Evolutionary conservation across 257 asterid species (phyloP), one percentile per base, ranked within the genome.

Genomic region (Cynanchum wilfordii): DNA sequence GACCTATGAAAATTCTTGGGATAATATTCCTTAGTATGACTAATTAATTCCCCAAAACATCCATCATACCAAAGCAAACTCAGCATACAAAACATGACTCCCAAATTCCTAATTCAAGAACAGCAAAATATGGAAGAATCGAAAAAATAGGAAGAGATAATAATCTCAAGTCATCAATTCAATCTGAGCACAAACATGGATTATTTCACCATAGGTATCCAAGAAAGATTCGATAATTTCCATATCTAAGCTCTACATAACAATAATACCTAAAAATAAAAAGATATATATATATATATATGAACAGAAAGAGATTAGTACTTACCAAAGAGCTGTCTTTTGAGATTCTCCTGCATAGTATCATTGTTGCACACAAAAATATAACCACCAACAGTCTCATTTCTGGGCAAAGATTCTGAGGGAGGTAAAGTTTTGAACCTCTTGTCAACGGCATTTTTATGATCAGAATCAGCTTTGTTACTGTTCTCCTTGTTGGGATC

Each of bases 331-430:
- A 95, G 92, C 75, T 95, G 83, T 79, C 99, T 89, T 81, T 90
- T 86, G 81, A 95, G 96, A 83, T 95, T 92, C 74, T 95, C 99
- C 11, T 90, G 87, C 98, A 95, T 95, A 44, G 99, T 95, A 81
- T 95, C 99, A 74, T 95, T 95, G 78, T 95, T 95, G 83, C 99
- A 95, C 8, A 95, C 99, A 70, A 95, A 95, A 38, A 95, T 95
- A 78, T 95, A 95, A 0, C 99, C 99, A 17, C 99, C 99, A 25
- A 95, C 85, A 0, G 93, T 92, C 79, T 95, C 99, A 72, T 92
- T 88, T 78, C 99, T 85, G n/a, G 98, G 97, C 86, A 95, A 33
- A 9, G 97, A 76, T 70, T 95, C 99, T 0, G 99, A 84, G 17
- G 98, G 92, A 17, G 99, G 99, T 73, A 95, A 77, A 50, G 99